phyloP scores from a whole-genome alignment of 1,139 yeast species.

The Geotrichum siamense region DNA sequence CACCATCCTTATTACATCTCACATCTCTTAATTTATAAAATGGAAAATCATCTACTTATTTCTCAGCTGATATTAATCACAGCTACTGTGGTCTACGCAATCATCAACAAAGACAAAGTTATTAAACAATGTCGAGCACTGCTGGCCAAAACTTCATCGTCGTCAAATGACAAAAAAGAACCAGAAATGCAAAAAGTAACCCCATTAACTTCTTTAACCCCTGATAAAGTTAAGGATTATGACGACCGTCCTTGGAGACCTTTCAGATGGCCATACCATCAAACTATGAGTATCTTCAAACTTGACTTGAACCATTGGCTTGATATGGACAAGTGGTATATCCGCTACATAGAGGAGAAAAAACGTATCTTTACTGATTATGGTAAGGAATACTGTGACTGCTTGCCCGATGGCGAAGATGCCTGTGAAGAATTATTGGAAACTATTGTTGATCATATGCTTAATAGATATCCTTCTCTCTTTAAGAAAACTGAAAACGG shows the following conservation, averaged over 20 bases:
- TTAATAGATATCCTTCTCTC: conserved; percentile 53
- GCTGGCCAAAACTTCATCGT: conserved; percentile 4
- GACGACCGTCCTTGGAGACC: conserved; percentile 81
- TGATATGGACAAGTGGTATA: conserved; percentile 70
- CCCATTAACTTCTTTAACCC: conserved; percentile 52
- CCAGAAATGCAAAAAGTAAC: conserved; percentile 27
- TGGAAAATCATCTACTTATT: conserved; percentile 2
- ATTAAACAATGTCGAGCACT: background rate
- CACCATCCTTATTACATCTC: conserved; percentile 1
- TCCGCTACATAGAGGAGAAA: conserved; percentile 59
- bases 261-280: conserved; percentile 74
- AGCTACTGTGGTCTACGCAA: conserved; percentile 3
- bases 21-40: background rate
- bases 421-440: conserved; percentile 61
- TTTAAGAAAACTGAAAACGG: conserved; percentile 50
- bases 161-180: conserved; percentile 3
- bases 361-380: conserved; percentile 49
- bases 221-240: conserved; percentile 56
- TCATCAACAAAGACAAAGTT: conserved; percentile 1
- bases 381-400: conserved; percentile 56
- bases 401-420: conserved; percentile 62
- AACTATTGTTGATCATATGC: conserved; percentile 51
- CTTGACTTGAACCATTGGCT: conserved; percentile 69
- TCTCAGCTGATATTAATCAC: conserved; percentile 5
- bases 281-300: conserved; percentile 67